Conservation (phyloP, 2,329 filamentous ascomycete genomes). For the Drechslera avenae region DNA sequence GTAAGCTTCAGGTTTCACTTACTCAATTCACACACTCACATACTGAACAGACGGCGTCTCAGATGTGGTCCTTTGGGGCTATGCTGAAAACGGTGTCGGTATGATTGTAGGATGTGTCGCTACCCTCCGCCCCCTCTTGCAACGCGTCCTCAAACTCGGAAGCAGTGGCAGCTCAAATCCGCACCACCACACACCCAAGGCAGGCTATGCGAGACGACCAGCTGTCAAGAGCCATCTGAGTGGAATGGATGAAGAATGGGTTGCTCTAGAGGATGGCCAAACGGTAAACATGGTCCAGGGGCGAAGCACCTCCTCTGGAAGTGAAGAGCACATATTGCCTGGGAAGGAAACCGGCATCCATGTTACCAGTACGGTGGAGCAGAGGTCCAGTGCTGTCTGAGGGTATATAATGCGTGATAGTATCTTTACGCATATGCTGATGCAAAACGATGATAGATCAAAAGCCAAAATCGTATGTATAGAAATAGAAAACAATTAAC, state of each 20-base stretch:
- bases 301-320: conserved; percentile 1
- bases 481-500: neutral
- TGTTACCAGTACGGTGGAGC: conserved; percentile 10
- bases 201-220: conserved; percentile 8
- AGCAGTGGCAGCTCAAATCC: conserved; percentile 6
- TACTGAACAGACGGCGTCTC: conserved; percentile 5
- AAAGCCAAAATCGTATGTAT: neutral
- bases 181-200: conserved; percentile 6
- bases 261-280: conserved; percentile 7
- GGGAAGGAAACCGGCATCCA: conserved; percentile 6
- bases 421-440: neutral
- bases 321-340: conserved; percentile 9
- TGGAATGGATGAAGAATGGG: conserved; percentile 13
- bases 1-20: neutral
- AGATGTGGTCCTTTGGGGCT: conserved; percentile 12
- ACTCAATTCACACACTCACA: neutral
- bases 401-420: neutral
- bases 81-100: conserved; percentile 11
- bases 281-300: conserved; percentile 10
- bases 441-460: neutral
- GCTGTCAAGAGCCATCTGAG: conserved; percentile 10
- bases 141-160: conserved; percentile 12
- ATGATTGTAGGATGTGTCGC: conserved; percentile 14
- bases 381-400: conserved; percentile 3
- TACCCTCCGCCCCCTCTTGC: conserved; percentile 12